phyloP scores from a whole-genome alignment of 768 basidiomycete genomes.

The Russula compacta region DNA sequence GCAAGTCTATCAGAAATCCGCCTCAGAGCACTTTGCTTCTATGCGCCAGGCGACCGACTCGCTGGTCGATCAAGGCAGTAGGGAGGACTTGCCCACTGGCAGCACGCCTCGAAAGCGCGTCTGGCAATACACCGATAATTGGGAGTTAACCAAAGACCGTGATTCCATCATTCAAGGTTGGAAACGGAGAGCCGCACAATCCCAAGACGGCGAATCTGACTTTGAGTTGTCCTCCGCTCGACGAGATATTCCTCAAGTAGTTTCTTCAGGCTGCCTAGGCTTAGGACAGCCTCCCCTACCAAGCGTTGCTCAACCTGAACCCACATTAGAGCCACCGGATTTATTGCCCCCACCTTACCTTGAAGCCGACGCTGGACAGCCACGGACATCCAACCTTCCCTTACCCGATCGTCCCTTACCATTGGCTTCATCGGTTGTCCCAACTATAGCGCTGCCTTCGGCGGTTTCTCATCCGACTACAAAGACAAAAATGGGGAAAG shows the following conservation, averaged over 20 bases:
- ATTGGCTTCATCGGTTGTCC: conserved; percentile 1
- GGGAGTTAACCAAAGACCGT: conserved; percentile 61
- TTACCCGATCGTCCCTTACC: not conserved
- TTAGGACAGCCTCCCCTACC: not conserved
- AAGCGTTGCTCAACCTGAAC: not conserved
- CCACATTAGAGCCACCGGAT: not conserved
- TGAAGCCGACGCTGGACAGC: not conserved
- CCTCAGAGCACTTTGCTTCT: conserved; percentile 36
- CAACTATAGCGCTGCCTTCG: conserved; percentile 14
- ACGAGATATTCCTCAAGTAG: conserved; percentile 9
- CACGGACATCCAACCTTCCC: not conserved
- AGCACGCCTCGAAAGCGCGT: conserved; percentile 67
- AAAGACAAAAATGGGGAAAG: conserved; percentile 21
- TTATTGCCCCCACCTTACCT: conserved; percentile 10
- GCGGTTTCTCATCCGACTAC: conserved; percentile 18
- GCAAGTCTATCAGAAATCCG: conserved; percentile 36
- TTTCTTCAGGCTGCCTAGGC: not conserved
- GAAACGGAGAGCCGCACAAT: conserved; percentile 26
- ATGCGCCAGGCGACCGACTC: conserved; percentile 43
- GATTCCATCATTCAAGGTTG: conserved; percentile 48
- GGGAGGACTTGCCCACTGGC: conserved; percentile 60
- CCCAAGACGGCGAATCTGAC: conserved; percentile 27
- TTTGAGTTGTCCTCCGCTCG: conserved; percentile 21
- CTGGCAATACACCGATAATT: conserved; percentile 62
- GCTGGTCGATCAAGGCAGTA: conserved; percentile 48